These are phyloP conservation scores for Cucurbita maxima DNA, from an alignment of 306 rosid genomes.

Conservation along the genomic window DNA sequence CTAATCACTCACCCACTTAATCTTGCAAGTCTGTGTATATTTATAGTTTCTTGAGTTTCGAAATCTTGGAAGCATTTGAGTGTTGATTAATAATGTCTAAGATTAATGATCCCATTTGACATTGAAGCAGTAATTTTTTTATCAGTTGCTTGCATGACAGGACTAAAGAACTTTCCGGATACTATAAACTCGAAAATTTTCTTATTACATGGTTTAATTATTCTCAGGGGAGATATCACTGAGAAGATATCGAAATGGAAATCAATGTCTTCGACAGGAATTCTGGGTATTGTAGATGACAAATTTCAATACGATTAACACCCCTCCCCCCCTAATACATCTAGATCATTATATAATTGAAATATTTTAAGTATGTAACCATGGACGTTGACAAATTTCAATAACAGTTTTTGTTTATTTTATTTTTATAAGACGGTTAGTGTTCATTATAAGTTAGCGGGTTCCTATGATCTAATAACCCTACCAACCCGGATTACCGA, in stretches of 20 bases:
- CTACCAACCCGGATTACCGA: too few relatives aligned
- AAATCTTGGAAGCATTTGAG: too few relatives aligned
- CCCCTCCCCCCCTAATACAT: neutral
- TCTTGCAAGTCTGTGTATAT: too few relatives aligned
- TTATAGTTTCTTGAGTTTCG: neutral
- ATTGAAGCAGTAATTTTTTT: neutral
- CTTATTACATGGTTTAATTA: neutral
- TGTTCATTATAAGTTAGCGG: neutral
- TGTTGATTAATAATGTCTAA: neutral
- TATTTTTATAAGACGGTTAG: neutral
- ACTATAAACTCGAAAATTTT: neutral
- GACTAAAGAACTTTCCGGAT: neutral
- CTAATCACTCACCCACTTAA: neutral
- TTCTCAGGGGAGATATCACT: neutral
- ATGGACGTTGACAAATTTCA: neutral
- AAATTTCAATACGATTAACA: neutral
- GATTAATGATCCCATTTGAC: neutral
- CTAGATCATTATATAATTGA: neutral
- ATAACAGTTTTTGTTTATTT: neutral
- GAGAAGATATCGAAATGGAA: neutral
- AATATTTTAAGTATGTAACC: neutral
- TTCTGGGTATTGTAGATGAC: conserved; percentile 1
- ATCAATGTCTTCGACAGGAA: neutral
- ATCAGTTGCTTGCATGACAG: neutral
- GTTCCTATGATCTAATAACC: too few relatives aligned